Evolutionary conservation across 2,329 filamentous ascomycete species (phyloP).

Genomic region (Claviceps capensis): DNA sequence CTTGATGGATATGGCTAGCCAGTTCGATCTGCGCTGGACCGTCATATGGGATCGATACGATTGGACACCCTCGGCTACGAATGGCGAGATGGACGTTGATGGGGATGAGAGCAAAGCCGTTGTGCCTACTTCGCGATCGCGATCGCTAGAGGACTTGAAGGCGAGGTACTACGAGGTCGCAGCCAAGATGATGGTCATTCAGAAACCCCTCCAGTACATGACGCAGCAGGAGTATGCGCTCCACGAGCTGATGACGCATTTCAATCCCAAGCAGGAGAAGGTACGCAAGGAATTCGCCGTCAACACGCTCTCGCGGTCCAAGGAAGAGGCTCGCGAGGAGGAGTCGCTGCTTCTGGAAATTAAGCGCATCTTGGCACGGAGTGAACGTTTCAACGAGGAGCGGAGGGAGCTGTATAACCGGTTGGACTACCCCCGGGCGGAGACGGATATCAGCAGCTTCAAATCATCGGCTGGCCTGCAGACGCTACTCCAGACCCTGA

Average conservation of each 20-base stretch:
- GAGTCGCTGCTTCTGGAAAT: conserved; percentile 80
- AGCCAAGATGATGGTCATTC: conserved; percentile 65
- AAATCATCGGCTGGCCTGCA: conserved; percentile 70
- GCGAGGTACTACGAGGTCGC: conserved; percentile 79
- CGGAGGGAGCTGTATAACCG: conserved; percentile 75
- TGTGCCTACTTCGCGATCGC: conserved; percentile 35
- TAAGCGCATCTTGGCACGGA: conserved; percentile 77
- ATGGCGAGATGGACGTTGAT: conserved; percentile 30
- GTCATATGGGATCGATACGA: conserved; percentile 90
- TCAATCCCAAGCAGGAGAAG: conserved; percentile 67
- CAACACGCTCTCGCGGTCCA: conserved; percentile 62
- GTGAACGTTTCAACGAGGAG: conserved; percentile 76
- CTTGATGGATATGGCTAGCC: conserved; percentile 57
- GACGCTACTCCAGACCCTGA: conserved; percentile 66
- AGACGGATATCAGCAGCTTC: conserved; percentile 63
- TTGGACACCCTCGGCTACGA: conserved; percentile 37
- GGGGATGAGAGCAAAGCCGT: conserved; percentile 38
- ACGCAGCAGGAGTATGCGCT: conserved; percentile 67
- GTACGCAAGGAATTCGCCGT: conserved; percentile 75
- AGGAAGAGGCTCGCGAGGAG: conserved; percentile 85
- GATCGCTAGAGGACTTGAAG: conserved; percentile 84
- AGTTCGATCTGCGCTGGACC: conserved; percentile 82
- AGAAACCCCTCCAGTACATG: conserved; percentile 77
- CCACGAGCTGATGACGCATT: conserved; percentile 77
- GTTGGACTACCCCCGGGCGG: conserved; percentile 62